Conservation (phyloP, 2,329 filamentous ascomycete genomes). For the Stenocarpella maydis region DNA sequence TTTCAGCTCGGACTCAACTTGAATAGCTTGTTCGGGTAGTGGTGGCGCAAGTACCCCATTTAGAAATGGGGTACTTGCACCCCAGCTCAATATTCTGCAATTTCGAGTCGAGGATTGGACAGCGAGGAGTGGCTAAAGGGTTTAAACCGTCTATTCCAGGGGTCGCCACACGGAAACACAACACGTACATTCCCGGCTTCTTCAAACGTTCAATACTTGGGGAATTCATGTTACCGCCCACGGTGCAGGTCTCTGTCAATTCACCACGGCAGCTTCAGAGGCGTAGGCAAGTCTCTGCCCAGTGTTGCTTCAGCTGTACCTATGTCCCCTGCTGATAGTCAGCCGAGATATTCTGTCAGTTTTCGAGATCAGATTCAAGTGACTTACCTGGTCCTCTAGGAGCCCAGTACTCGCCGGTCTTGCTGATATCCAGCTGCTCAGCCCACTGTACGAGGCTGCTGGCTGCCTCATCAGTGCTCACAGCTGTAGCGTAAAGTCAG, state of each 20-base stretch:
- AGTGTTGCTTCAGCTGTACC: slow-evolving; percentile 72
- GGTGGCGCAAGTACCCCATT: not conserved
- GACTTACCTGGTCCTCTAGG: slow-evolving; percentile 70
- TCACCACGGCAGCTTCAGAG: slow-evolving; percentile 73
- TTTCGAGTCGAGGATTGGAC: not conserved
- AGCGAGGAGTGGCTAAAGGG: too few species aligned
- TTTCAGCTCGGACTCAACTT: too few species aligned
- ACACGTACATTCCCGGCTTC: not conserved
- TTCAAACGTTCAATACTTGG: too few species aligned
- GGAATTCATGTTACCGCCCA: fast-evolving
- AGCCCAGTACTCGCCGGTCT: slow-evolving; percentile 77
- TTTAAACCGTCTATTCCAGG: too few species aligned
- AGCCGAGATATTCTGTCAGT: slow-evolving; percentile 7
- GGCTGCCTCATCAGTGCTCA: slow-evolving; percentile 73
- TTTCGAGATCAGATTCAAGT: not conserved
- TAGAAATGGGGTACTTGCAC: too few species aligned
- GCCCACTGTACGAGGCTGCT: slow-evolving; percentile 68
- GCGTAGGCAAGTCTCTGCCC: slow-evolving; percentile 68
- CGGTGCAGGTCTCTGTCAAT: not conserved
- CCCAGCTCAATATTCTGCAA: not conserved
- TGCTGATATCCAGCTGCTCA: slow-evolving; percentile 68
- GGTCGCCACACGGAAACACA: too few species aligned
- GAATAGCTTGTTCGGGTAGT: not conserved
- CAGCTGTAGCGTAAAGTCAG: slow-evolving; percentile 54
- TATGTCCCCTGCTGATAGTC: slow-evolving; percentile 57